Evolutionary conservation across 768 basidiomycete species (phyloP).

Genomic region (Tulasnella sp.): DNA sequence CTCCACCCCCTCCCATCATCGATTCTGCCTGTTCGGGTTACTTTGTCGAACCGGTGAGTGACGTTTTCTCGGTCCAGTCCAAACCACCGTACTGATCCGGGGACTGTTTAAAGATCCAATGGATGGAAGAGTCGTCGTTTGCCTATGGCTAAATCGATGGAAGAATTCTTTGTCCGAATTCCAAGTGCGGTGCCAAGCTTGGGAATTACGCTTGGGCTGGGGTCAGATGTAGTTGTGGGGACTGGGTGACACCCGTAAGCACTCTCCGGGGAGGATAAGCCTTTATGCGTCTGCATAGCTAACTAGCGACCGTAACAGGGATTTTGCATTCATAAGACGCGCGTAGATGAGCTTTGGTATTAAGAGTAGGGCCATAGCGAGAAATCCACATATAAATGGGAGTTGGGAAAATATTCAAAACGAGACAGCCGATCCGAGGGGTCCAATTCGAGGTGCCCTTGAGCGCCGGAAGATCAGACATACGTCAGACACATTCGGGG

Average conservation of each 20-base stretch:
- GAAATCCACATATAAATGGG: background rate
- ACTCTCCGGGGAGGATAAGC: background rate
- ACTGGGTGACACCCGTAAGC: conserved; percentile 87
- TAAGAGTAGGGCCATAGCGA: background rate
- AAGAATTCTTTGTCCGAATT: conserved; percentile 89
- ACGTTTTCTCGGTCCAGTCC: conserved; percentile 30
- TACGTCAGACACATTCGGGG: background rate
- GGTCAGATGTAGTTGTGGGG: conserved; percentile 81
- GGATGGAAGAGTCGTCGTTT: conserved; percentile 82
- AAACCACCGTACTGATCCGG: background rate
- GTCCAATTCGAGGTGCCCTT: background rate
- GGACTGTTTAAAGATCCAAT: conserved; percentile 62
- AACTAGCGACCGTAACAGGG: conserved; percentile 40
- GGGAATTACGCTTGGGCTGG: conserved; percentile 99
- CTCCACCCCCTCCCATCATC: conserved; percentile 38
- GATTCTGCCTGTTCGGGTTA: conserved; percentile 93
- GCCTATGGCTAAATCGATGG: conserved; percentile 73
- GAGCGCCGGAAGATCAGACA: background rate
- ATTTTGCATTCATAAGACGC: conserved; percentile 53
- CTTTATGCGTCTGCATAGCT: background rate
- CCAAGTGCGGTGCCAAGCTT: conserved; percentile 84
- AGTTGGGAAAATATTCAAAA: background rate
- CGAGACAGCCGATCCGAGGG: background rate
- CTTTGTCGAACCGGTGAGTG: conserved; percentile 86
- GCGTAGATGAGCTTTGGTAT: conserved; percentile 50